These are phyloP conservation scores for Rubus parviflorus DNA, from an alignment of 306 rosid genomes.

Conservation along the genomic window DNA sequence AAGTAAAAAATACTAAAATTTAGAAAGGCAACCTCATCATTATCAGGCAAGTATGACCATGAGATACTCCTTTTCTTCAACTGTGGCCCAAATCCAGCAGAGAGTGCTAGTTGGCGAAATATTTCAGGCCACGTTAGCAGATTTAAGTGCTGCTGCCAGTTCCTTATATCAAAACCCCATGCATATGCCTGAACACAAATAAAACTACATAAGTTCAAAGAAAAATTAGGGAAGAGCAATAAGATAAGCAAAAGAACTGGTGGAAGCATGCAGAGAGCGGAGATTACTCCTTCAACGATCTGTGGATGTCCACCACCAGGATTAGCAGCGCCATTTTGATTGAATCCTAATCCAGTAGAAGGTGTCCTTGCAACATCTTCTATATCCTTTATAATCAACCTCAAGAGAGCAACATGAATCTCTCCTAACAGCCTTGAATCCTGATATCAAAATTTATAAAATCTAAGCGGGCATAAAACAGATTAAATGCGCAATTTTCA, in stretches of 20 bases:
- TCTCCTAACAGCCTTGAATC: conserved; percentile 96
- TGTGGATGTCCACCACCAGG: conserved; percentile 98
- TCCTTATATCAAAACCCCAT: conserved; percentile 97
- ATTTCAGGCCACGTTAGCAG: conserved; percentile 96
- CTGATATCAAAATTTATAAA: conserved; percentile 48
- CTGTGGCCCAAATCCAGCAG: conserved; percentile 94
- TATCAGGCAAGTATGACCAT: conserved; percentile 70
- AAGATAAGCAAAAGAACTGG: background rate
- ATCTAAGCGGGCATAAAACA: conserved; percentile 15
- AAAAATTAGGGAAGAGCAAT: conserved; percentile 3
- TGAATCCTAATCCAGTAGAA: conserved; percentile 72
- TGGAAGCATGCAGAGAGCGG: conserved; percentile 1
- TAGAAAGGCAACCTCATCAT: conserved; percentile 63
- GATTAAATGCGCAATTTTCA: conserved; percentile 23
- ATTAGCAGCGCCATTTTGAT: conserved; percentile 88
- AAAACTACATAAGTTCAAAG: conserved; percentile 20
- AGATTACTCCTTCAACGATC: conserved; percentile 93
- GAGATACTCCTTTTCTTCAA: conserved; percentile 66
- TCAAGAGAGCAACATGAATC: conserved; percentile 86
- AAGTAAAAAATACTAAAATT: conserved; percentile 1
- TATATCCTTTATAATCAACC: conserved; percentile 85
- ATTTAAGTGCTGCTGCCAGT: conserved; percentile 93
- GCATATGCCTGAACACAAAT: conserved; percentile 69
- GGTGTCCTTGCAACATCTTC: conserved; percentile 99
- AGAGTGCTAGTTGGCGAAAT: conserved; percentile 83